These are phyloP conservation scores for Parascedosporium putredinis DNA, from an alignment of 2,329 filamentous ascomycete genomes.

Conservation along the genomic window DNA sequence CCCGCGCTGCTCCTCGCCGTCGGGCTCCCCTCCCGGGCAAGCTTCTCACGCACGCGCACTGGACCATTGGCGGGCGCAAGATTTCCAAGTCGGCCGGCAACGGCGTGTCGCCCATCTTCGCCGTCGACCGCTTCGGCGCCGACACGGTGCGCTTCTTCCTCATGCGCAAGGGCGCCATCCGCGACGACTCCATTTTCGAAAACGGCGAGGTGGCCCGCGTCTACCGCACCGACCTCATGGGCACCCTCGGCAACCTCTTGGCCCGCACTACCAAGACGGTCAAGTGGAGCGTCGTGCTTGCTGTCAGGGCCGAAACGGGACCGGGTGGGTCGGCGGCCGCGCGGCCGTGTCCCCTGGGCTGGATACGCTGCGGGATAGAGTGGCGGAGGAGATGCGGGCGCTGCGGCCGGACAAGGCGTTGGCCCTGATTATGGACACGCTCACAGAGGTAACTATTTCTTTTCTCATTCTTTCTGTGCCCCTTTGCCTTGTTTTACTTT, in stretches of 20 bases:
- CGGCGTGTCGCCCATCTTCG: constrained; percentile 88
- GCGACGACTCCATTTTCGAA: constrained; percentile 72
- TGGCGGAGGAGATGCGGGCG: constrained; percentile 8
- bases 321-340: not conserved
- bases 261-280: constrained; percentile 59
- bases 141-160: constrained; percentile 89
- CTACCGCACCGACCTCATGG: constrained; percentile 72
- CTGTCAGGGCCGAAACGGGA: constrained; percentile 29
- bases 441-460: constrained; percentile 41
- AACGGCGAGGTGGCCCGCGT: constrained; percentile 64
- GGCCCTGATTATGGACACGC: constrained; percentile 36
- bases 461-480: not conserved
- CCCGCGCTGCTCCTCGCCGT: constrained; percentile 89
- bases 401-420: constrained; percentile 10
- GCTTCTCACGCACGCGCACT: constrained; percentile 84
- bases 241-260: constrained; percentile 70
- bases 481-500: not conserved
- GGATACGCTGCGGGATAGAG: constrained; percentile 8
- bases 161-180: constrained; percentile 66
- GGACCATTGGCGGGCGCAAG: constrained; percentile 84
- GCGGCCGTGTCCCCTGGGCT: constrained; percentile 8
- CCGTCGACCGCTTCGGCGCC: constrained; percentile 76
- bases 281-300: constrained; percentile 55
- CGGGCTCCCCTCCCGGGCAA: constrained; percentile 63
- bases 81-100: constrained; percentile 97